phyloP scores from a whole-genome alignment of 1,284 basidiomycete species.

The Cutaneotrichosporon sp. region DNA sequence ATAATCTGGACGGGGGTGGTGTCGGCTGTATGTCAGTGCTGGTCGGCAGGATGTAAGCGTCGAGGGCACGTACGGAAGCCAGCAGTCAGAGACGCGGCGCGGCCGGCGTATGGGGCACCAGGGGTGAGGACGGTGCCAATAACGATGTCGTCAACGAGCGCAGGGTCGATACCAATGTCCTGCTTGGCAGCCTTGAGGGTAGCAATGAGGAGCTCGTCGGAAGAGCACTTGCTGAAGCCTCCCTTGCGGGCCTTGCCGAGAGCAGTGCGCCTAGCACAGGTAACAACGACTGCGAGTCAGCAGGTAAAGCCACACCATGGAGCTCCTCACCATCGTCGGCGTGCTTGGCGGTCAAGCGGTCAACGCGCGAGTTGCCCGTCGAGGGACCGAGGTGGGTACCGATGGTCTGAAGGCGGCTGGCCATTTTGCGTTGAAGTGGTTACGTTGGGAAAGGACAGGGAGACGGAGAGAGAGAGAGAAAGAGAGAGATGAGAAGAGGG shows the following conservation, averaged over 20 bases:
- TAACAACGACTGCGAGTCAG: constrained; percentile 17
- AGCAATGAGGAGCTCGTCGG: constrained; percentile 22
- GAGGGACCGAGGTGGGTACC: constrained; percentile 8
- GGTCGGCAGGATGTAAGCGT: no score
- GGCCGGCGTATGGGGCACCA: constrained; percentile 14
- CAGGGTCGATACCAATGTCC: constrained; percentile 19
- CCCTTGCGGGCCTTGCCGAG: constrained; percentile 28
- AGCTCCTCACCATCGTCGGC: constrained; percentile 14
- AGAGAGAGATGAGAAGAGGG: not conserved
- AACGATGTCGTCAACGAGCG: constrained; percentile 22
- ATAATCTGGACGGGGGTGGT: constrained; percentile 72
- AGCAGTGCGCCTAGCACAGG: constrained; percentile 25
- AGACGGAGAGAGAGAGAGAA: no score
- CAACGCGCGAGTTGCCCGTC: constrained; percentile 3
- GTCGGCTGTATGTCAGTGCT: constrained; percentile 7
- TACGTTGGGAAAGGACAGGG: not conserved
- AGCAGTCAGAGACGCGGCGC: constrained; percentile 14
- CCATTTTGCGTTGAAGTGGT: not conserved
- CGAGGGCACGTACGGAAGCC: constrained; percentile 15
- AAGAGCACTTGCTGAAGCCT: constrained; percentile 21
- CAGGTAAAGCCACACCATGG: not conserved
- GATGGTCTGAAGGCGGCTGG: constrained; percentile 9
- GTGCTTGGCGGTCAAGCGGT: constrained; percentile 6
- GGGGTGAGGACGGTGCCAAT: constrained; percentile 15
- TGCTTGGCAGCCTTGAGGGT: constrained; percentile 21